These are phyloP conservation scores for Poa annua DNA, from an alignment of 176 grass and related monocot genomes.

Conservation along the genomic window DNA sequence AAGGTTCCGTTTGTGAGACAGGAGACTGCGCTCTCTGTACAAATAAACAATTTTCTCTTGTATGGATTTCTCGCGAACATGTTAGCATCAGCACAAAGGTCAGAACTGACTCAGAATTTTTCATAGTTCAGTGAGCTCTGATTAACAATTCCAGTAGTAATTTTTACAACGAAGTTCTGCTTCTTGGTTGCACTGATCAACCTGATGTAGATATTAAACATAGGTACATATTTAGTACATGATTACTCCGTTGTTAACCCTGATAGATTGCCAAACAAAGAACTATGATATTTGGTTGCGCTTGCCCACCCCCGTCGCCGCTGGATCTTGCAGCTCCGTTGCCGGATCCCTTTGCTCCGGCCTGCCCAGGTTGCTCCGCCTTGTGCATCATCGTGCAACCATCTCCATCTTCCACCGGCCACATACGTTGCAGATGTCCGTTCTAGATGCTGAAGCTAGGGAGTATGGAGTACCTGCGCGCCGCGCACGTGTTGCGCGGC, in stretches of 20 bases:
- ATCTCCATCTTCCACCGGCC: too few species aligned
- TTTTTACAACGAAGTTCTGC: not conserved
- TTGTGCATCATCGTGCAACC: too few species aligned
- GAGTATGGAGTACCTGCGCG: too few species aligned
- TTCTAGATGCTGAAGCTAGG: too few species aligned
- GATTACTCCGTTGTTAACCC: not conserved
- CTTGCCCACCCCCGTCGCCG: too few species aligned
- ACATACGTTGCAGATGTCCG: too few species aligned
- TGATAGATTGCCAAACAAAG: not conserved
- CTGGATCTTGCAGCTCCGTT: too few species aligned
- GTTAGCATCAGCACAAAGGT: too few species aligned
- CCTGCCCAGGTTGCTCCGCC: too few species aligned
- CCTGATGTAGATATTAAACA: not conserved
- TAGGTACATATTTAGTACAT: not conserved
- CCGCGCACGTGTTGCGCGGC: too few species aligned
- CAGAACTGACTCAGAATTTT: not conserved
- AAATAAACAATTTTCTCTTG: constrained; percentile 30
- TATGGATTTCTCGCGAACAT: constrained; percentile 23
- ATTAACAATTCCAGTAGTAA: not conserved
- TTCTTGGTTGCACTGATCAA: not conserved
- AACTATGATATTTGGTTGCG: not conserved
- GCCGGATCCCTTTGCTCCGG: too few species aligned
- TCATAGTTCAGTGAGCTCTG: not conserved
- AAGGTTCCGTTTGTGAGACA: too few species aligned
- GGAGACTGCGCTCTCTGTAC: not conserved